A percentile compares a stretch with the other conserved stretches of the same genome.
phyloP scores from a whole-genome alignment of 2,329 filamentous ascomycete genomes.

The Coniochaeta hoffmannii region DNA sequence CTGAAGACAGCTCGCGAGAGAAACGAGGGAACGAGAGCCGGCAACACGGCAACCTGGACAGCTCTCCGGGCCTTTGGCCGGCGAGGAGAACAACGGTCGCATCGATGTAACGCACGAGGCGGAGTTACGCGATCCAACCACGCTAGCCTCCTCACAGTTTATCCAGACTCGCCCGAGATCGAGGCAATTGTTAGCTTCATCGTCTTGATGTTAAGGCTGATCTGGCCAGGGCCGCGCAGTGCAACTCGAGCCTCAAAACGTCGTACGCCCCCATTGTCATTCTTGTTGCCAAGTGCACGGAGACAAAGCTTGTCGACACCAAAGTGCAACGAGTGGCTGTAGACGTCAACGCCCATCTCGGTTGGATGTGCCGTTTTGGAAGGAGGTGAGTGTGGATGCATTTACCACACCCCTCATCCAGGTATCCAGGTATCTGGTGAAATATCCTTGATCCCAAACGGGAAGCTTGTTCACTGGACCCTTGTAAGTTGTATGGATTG shows the following conservation, averaged over 20 bases:
- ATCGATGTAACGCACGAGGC: conserved; percentile 1
- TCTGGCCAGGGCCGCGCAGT: neutral
- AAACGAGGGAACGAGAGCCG: neutral
- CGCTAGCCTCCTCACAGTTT: neutral
- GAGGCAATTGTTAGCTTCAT: neutral
- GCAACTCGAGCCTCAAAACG: neutral
- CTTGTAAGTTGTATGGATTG: neutral
- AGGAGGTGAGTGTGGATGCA: neutral
- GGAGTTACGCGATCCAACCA: neutral
- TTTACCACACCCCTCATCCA: neutral
- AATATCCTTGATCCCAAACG: neutral
- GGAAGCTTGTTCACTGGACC: neutral
- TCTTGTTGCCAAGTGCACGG: neutral
- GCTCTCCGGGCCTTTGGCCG: neutral
- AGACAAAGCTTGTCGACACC: neutral
- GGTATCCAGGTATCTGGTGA: neutral
- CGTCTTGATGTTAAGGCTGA: neutral
- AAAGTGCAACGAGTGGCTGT: neutral
- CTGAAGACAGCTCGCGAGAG: neutral
- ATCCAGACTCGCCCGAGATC: neutral
- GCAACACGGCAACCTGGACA: neutral
- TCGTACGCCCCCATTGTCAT: neutral
- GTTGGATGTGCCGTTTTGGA: neutral
- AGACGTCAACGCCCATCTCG: neutral
- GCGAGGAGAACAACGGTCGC: neutral